Percentiles rank a stretch among this genome's conserved stretches.
Conservation (phyloP, 176 grass and related monocot genomes). For the Themeda triandra region DNA sequence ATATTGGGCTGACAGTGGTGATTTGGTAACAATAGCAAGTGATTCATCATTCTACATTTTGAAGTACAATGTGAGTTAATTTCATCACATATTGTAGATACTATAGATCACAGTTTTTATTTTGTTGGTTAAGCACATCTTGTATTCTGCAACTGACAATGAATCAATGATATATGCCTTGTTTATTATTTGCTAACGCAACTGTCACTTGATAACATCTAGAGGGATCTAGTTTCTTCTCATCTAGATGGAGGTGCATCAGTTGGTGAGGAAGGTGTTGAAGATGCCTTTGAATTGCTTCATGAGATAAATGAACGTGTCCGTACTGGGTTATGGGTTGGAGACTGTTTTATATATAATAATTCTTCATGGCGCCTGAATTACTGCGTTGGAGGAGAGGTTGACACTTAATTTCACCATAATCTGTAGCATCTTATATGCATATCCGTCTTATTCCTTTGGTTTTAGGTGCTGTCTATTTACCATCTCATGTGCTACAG, state of each 20-base stretch:
- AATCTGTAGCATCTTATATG: not conserved
- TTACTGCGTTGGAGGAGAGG: constrained; percentile 73
- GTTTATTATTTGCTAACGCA: constrained; percentile 7
- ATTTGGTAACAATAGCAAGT: constrained; percentile 79
- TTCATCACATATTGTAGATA: not conserved
- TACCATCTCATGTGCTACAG: constrained; percentile 26
- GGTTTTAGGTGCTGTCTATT: not conserved
- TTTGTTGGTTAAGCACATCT: not conserved
- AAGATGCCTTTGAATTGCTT: constrained; percentile 75
- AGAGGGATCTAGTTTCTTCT: constrained; percentile 71
- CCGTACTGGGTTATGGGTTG: constrained; percentile 69
- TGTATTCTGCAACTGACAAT: not conserved
- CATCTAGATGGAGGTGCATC: constrained; percentile 52
- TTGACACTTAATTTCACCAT: constrained; percentile 13
- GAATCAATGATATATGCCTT: not conserved
- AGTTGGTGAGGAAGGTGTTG: constrained; percentile 58
- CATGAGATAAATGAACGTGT: constrained; percentile 71
- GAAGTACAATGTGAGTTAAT: constrained; percentile 82
- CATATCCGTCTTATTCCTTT: not conserved
- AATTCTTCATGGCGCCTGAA: constrained; percentile 72
- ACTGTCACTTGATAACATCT: not conserved
- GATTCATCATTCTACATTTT: constrained; percentile 83
- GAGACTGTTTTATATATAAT: constrained; percentile 79
- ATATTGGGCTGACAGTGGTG: constrained; percentile 86
- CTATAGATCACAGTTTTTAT: not conserved